phyloP scores from a whole-genome alignment of 2,329 filamentous ascomycete genomes.

The Keithomyces neogunnii region DNA sequence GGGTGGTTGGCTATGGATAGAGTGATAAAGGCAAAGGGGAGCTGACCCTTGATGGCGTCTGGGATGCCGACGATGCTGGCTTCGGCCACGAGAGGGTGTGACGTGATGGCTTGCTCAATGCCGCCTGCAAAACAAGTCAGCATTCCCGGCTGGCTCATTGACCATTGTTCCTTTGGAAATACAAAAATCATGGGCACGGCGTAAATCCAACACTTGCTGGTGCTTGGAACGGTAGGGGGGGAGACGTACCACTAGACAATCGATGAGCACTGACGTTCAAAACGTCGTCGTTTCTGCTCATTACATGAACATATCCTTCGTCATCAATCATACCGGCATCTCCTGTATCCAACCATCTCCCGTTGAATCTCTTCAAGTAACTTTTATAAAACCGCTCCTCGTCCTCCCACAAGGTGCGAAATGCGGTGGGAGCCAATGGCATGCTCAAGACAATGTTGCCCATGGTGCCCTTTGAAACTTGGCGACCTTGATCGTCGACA shows the following conservation, averaged over 20 bases:
- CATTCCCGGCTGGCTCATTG: neutral
- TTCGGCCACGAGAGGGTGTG: conserved; percentile 71
- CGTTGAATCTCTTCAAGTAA: conserved; percentile 74
- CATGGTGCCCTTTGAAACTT: conserved; percentile 66
- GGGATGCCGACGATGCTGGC: conserved; percentile 81
- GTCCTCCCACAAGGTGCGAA: conserved; percentile 79
- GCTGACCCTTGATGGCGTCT: conserved; percentile 77
- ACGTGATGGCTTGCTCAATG: conserved; percentile 85
- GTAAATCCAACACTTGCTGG: too few relatives aligned
- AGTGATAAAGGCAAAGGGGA: conserved; percentile 83
- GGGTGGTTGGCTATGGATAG: conserved; percentile 39
- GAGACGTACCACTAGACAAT: conserved; percentile 66
- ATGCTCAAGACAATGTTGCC: conserved; percentile 84
- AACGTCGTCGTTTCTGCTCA: conserved; percentile 69
- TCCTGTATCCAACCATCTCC: conserved; percentile 82
- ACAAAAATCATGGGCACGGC: too few relatives aligned
- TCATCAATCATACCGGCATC: conserved; percentile 81
- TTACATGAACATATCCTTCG: conserved; percentile 58
- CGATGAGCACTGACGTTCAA: conserved; percentile 95
- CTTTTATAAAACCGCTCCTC: conserved; percentile 78
- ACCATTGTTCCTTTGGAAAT: too few relatives aligned
- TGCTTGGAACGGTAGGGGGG: neutral
- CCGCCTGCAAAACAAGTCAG: conserved; percentile 43
- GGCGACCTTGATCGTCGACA: conserved; percentile 71
- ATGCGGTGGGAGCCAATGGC: conserved; percentile 77